Evolutionary conservation across 768 basidiomycete species (phyloP).

Genomic region (Psilocybe azurescens): DNA sequence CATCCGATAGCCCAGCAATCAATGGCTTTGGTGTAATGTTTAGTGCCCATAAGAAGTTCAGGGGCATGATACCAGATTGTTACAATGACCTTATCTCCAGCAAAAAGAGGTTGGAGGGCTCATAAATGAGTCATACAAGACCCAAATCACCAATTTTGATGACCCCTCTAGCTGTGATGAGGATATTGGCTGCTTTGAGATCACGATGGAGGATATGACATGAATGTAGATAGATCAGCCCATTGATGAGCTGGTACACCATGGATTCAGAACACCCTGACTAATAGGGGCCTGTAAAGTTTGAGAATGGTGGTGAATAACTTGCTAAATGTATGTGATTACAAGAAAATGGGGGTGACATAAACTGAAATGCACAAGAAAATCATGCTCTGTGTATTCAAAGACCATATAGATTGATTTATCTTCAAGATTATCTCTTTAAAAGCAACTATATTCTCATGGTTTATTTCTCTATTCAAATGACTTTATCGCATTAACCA

Average conservation of each 20-base stretch:
- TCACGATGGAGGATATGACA: conserved; percentile 96
- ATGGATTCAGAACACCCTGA: conserved; percentile 84
- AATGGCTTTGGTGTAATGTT: conserved; percentile 96
- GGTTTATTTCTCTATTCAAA: conserved; percentile 87
- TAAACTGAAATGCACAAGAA: conserved; percentile 66
- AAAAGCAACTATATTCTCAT: conserved; percentile 90
- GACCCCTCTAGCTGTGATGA: conserved; percentile 85
- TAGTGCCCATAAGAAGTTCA: conserved; percentile 93
- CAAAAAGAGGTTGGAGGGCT: conserved; percentile 92
- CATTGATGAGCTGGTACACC: conserved; percentile 92
- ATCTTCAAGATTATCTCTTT: conserved; percentile 97
- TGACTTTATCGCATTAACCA: conserved; percentile 34
- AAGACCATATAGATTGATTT: conserved; percentile 99
- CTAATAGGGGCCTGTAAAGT: conserved; percentile 81
- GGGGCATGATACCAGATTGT: conserved; percentile 99
- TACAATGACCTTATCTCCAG: conserved; percentile 97
- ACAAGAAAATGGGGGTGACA: neutral
- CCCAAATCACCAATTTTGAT: conserved; percentile 99
- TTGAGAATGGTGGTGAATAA: conserved; percentile 97
- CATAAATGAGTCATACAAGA: conserved; percentile 88
- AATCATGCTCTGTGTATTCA: conserved; percentile 98
- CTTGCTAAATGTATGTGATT: conserved; percentile 66
- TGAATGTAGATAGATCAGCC: conserved; percentile 93
- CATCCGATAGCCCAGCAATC: conserved; percentile 99
- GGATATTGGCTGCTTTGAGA: conserved; percentile 98